Evolutionary conservation across 2,329 filamentous ascomycete species (phyloP).

Genomic region (Xylariaceae sp.): DNA sequence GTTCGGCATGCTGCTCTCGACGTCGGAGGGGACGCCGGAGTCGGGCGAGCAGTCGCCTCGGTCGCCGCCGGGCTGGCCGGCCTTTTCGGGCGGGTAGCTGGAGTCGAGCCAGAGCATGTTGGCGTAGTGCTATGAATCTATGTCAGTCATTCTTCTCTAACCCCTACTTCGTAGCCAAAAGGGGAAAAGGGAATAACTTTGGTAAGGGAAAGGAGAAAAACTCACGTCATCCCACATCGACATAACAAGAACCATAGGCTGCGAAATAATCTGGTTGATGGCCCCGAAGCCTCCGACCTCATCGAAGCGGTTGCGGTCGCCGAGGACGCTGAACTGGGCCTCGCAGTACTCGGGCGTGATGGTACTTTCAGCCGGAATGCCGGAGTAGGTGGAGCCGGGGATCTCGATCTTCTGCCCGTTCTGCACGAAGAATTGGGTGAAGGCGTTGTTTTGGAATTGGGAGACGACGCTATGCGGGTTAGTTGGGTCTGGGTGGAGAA

Average conservation of each 20-base stretch:
- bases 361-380: constrained; percentile 25
- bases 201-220: background rate
- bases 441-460: constrained; percentile 44
- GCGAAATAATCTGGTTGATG: constrained; percentile 47
- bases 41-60: constrained; percentile 45
- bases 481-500: background rate
- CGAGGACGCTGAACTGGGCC: constrained; percentile 47
- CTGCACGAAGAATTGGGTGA: constrained; percentile 57
- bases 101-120: constrained; percentile 54
- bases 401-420: constrained; percentile 47
- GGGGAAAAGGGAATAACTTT: too few species aligned
- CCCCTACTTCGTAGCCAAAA: too few species aligned
- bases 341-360: constrained; percentile 54
- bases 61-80: constrained; percentile 38
- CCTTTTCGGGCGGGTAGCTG: constrained; percentile 44
- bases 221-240: constrained; percentile 53
- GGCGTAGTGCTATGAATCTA: constrained; percentile 36
- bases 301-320: constrained; percentile 47
- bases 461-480: constrained; percentile 44
- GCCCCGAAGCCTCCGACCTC: constrained; percentile 47
- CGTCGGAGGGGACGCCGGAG: constrained; percentile 43
- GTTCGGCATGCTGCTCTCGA: constrained; percentile 38
- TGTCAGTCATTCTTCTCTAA: constrained; percentile 10
- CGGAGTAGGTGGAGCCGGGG: constrained; percentile 29
- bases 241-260: constrained; percentile 60